Evolutionary conservation across 2,329 filamentous ascomycete genomes (phyloP).

Genomic region (Fusarium miscanthi): DNA sequence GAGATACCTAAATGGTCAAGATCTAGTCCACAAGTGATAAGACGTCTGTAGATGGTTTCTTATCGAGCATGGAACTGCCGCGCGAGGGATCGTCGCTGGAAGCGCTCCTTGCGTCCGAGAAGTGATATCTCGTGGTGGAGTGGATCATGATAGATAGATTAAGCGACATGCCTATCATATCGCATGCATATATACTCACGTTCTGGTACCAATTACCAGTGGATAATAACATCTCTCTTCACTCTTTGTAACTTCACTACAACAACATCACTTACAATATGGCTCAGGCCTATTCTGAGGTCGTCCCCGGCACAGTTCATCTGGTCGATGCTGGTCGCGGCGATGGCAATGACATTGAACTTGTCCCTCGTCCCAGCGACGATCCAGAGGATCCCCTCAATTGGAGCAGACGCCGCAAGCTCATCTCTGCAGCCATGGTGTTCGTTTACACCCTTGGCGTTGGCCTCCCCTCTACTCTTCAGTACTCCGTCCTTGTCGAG

Average conservation of each 20-base stretch:
- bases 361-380: neutral
- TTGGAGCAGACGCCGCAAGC: neutral
- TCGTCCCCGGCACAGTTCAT: neutral
- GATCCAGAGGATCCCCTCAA: slow-evolving; percentile 11
- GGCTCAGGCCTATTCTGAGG: neutral
- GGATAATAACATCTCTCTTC: fast-evolving
- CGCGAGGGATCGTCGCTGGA: neutral
- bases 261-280: neutral
- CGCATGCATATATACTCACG: neutral
- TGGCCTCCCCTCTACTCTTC: neutral
- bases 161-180: neutral
- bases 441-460: neutral
- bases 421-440: neutral
- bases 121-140: neutral
- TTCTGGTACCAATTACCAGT: no score
- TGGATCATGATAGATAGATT: neutral
- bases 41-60: neutral
- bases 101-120: neutral
- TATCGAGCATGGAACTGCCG: neutral
- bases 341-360: neutral
- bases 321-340: neutral
- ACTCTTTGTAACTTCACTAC: fast-evolving
- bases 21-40: neutral
- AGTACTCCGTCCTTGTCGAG: neutral
- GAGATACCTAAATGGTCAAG: neutral